A percentile compares a stretch with the other conserved stretches of the same genome.
Evolutionary conservation across 139 green algal genomes (phyloP).

Genomic region (Micromonas pusilla): DNA sequence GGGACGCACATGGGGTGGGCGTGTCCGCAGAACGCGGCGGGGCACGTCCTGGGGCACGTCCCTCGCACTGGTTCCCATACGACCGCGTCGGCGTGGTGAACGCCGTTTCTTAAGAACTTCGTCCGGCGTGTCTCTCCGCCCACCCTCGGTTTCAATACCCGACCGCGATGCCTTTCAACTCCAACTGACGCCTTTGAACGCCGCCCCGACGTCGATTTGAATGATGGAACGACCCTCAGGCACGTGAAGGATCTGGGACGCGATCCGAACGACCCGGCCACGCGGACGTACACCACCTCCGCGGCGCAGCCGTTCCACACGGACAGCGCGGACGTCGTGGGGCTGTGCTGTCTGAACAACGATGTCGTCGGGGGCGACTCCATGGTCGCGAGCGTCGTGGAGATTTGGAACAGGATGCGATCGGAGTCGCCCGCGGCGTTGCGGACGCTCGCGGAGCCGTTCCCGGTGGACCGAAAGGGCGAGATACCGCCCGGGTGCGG

Average conservation of each 20-base stretch:
- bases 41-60: constrained; percentile 62
- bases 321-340: constrained; percentile 48
- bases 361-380: constrained; percentile 15
- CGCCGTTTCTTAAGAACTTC: no score
- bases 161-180: no score
- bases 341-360: constrained; percentile 26
- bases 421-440: neutral
- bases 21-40: constrained; percentile 52
- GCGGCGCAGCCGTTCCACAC: constrained; percentile 56
- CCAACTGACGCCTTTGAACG: no score
- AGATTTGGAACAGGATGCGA: constrained; percentile 22
- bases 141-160: no score
- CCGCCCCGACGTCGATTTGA: constrained; percentile 32
- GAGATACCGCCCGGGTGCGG: constrained; percentile 27
- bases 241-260: constrained; percentile 31
- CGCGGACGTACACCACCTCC: constrained; percentile 53
- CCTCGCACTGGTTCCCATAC: no score
- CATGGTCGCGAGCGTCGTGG: neutral
- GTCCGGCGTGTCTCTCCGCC: no score
- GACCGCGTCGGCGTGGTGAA: no score
- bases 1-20: constrained; percentile 11
- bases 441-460: constrained; percentile 9
- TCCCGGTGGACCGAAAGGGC: constrained; percentile 30
- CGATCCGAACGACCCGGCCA: constrained; percentile 28
- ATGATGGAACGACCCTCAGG: no score